Conservation (phyloP, 2,329 filamentous ascomycete species). For the Escovopsis weberi region DNA sequence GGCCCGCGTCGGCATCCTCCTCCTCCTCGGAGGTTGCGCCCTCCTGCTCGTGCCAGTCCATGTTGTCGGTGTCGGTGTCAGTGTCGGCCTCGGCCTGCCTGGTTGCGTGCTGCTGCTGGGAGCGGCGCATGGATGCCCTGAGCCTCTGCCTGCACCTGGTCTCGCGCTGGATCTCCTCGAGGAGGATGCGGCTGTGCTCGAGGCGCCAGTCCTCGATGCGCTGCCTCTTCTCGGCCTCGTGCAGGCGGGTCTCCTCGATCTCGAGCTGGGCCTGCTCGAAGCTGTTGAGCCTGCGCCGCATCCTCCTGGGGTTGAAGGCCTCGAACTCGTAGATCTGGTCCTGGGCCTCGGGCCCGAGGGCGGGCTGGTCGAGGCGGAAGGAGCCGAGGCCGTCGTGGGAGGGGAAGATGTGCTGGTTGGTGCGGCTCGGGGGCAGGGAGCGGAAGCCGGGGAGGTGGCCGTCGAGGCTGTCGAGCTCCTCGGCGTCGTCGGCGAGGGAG, state of each 20-base stretch:
- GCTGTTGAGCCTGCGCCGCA: conserved; percentile 39
- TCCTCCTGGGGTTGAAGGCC: conserved; percentile 59
- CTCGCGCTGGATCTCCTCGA: conserved; percentile 83
- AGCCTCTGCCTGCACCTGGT: conserved; percentile 55
- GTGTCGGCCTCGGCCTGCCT: conserved; percentile 9
- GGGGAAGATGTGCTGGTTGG: conserved; percentile 52
- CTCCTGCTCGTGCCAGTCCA: conserved; percentile 32
- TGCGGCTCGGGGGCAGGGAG: conserved; percentile 30
- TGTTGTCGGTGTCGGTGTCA: conserved; percentile 25
- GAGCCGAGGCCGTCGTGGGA: conserved; percentile 83
- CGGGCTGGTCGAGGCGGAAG: conserved; percentile 52
- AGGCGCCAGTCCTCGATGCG: conserved; percentile 86
- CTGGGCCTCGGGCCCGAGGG: conserved; percentile 45
- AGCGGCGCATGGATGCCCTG: conserved; percentile 28
- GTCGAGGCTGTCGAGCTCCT: conserved; percentile 88
- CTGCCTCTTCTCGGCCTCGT: conserved; percentile 60
- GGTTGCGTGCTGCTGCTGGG: conserved; percentile 1
- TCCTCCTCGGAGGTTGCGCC: not conserved
- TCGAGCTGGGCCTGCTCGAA: conserved; percentile 36
- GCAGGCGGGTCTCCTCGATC: conserved; percentile 37
- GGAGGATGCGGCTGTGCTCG: conserved; percentile 72
- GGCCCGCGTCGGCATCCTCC: conserved; percentile 27
- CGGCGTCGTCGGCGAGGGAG: conserved; percentile 49
- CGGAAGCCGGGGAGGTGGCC: conserved; percentile 83
- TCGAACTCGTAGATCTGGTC: conserved; percentile 86